phyloP scores from a whole-genome alignment of 192 early-diverging fungal genomes.

The Tieghemiomyces parasiticus region DNA sequence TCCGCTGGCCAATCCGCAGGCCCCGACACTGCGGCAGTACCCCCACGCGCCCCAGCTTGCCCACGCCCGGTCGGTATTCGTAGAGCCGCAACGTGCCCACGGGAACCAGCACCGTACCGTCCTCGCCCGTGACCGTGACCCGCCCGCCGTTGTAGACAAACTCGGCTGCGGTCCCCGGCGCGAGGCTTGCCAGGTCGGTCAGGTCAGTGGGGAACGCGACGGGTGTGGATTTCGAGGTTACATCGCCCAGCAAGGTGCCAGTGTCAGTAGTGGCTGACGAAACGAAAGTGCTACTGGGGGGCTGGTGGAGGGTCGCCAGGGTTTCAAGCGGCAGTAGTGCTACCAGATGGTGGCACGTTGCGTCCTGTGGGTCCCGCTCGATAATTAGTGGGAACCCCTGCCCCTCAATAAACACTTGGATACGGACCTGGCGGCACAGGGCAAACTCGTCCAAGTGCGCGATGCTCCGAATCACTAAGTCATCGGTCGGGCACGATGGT shows the following conservation, averaged over 20 bases:
- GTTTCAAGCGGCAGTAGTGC: background rate
- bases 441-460: background rate
- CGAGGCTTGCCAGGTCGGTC: background rate
- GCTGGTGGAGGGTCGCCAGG: background rate
- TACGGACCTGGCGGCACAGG: conserved; percentile 1
- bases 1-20: conserved; percentile 6
- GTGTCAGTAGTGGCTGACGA: background rate
- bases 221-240: background rate
- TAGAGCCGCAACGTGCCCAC: background rate
- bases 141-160: background rate
- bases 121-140: background rate
- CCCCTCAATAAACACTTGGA: background rate
- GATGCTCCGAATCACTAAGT: background rate
- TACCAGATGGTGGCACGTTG: background rate
- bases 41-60: conserved; percentile 12
- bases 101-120: background rate
- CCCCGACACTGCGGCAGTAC: conserved; percentile 3
- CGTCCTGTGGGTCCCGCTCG: background rate
- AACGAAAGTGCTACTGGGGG: background rate
- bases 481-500: too few relatives aligned
- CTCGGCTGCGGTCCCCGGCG: background rate
- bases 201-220: too few relatives aligned
- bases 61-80: conserved; percentile 2
- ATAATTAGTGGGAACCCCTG: conserved; percentile 10
- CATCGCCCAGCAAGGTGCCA: too few relatives aligned